Evolutionary conservation across 1,139 yeast species (phyloP), one percentile per base, ranked within the genome.

Genomic region (Magnusiomyces suaveolens): DNA sequence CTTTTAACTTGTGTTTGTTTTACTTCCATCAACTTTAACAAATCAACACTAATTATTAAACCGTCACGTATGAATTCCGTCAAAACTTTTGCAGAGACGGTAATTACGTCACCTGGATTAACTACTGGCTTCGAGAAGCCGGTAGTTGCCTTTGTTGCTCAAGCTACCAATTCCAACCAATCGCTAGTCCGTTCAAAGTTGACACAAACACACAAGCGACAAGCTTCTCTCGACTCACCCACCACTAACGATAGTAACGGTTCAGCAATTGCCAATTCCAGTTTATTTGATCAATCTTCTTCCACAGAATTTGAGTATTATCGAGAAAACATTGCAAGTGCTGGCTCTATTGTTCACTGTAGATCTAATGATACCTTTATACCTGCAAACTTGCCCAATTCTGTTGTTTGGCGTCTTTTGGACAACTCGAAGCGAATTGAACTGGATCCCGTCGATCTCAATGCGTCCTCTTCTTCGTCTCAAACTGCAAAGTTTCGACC

Each of bases 351-450:
- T 32, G 55, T 57, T 24, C 50, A 48, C 18, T 38, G 60, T 32
- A 51, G 49, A 12, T 14, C 46, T 6, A 46, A 52, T n/a, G 43
- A 50, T 12, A 36, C 41, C 21, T 29, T 46, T 26, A 41, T 41
- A 6, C 44, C 44, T 41, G 51, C 33, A 23, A 36, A 29, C 21
- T 54, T 43, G 18, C 59, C 62, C 1, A 48, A 52, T 20, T 57
- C 62, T 8, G 52, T 64, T 44, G 50, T 55, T n/a, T 64, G 66
- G 64, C 56, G 63, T 18, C 54, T 64, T 1, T 50, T 64, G 25
- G 54, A 52, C 29, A 56, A 59, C 20, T 47, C 59, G n/a, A 57
- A 51, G 2, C 57, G 60, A 14, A 51, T 65, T 20, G 66, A 64
- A 52, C 55, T 65, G 24, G 61, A 60, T 33, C 62, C 59, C 2